Evolutionary conservation across 2,329 filamentous ascomycete genomes (phyloP).

Genomic region (Scytalidium lignicola): DNA sequence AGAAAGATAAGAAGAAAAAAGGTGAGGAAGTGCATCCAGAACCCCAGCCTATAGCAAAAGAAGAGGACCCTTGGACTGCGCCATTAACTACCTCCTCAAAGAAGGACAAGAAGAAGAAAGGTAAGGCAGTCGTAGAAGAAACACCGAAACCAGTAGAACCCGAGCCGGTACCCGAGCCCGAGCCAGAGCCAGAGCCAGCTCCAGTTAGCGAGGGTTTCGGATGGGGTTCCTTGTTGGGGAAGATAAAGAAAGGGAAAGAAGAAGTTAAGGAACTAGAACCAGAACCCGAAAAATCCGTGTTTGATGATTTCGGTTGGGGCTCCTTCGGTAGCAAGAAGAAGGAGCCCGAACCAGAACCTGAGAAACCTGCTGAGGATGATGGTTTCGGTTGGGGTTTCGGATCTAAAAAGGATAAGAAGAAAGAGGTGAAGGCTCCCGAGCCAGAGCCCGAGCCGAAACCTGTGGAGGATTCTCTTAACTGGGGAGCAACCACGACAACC

Average conservation of each 20-base stretch:
- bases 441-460: constrained; percentile 16
- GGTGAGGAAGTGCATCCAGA: constrained; percentile 29
- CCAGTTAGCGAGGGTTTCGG: constrained; percentile 31
- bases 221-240: constrained; percentile 23
- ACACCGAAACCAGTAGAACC: constrained; percentile 23
- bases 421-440: constrained; percentile 22
- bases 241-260: constrained; percentile 36
- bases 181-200: constrained; percentile 30
- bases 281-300: constrained; percentile 8
- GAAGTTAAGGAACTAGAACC: constrained; percentile 7
- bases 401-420: constrained; percentile 37
- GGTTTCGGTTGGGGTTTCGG: constrained; percentile 40
- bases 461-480: constrained; percentile 31
- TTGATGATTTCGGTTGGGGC: constrained; percentile 13
- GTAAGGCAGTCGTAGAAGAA: constrained; percentile 23
- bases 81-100: constrained; percentile 11
- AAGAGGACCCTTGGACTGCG: constrained; percentile 12
- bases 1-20: constrained; percentile 41
- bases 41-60: constrained; percentile 26
- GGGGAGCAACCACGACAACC: constrained; percentile 26
- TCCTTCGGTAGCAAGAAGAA: constrained; percentile 21
- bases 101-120: constrained; percentile 40
- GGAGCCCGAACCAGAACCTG: constrained; percentile 19
- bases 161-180: constrained; percentile 30
- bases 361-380: constrained; percentile 32